A percentile compares a stretch with the other conserved stretches of the same genome.
Conservation (phyloP, 2,329 filamentous ascomycete genomes). For the Ophiocordyceps camponoti-rufipedis region DNA sequence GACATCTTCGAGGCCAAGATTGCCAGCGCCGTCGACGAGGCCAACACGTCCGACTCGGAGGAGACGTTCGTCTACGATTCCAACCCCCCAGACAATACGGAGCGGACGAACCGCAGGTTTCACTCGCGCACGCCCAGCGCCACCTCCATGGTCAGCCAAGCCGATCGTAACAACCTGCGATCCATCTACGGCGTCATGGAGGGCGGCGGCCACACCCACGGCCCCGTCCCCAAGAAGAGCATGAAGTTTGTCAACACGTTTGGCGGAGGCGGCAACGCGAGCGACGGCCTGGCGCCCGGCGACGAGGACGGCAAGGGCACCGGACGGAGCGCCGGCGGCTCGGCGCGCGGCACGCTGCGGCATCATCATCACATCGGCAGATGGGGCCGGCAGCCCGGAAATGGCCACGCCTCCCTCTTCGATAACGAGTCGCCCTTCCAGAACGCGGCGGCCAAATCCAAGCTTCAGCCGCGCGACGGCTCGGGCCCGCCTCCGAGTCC, state of each 20-base stretch:
- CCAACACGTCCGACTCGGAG: constrained; percentile 90
- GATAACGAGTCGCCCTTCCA: constrained; percentile 66
- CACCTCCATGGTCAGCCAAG: constrained; percentile 62
- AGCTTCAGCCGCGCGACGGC: constrained; percentile 44
- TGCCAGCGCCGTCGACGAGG: constrained; percentile 87
- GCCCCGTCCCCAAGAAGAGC: constrained; percentile 49
- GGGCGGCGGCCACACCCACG: constrained; percentile 18
- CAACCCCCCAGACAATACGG: constrained; percentile 57
- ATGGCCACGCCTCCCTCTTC: constrained; percentile 52
- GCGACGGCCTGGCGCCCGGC: constrained; percentile 30
- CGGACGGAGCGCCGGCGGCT: constrained; percentile 40
- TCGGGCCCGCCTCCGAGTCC: constrained; percentile 59
- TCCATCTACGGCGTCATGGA: constrained; percentile 54
- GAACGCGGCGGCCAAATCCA: constrained; percentile 42
- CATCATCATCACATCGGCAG: constrained; percentile 61
- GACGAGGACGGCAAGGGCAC: constrained; percentile 51
- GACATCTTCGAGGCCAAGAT: constrained; percentile 97
- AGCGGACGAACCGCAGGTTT: constrained; percentile 48
- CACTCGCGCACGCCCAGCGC: constrained; percentile 91
- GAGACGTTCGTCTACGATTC: constrained; percentile 99
- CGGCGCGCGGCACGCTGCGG: constrained; percentile 46
- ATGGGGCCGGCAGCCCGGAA: constrained; percentile 52
- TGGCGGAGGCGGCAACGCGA: constrained; percentile 40
- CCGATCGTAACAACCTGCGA: constrained; percentile 39
- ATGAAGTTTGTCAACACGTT: constrained; percentile 92